These are phyloP conservation scores for Spencermartinsiella europaea DNA, from an alignment of 805 yeast genomes.

Conservation along the genomic window DNA sequence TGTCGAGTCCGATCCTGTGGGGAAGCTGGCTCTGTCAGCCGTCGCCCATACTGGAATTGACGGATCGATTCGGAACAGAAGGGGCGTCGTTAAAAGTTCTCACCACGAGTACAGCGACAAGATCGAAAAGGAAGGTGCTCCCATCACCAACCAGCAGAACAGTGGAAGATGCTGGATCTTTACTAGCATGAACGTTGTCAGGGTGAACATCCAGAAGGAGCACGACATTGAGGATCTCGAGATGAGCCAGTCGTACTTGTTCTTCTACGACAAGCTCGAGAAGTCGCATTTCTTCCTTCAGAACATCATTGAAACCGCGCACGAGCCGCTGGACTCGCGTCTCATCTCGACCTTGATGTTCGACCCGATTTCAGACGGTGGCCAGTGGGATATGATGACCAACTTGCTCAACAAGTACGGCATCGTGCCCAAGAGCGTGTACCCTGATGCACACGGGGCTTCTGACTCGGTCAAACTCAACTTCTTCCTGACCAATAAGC, in stretches of 20 bases:
- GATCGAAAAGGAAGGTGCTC: slow-evolving; percentile 50
- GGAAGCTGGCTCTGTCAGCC: not conserved
- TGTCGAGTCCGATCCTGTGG: not conserved
- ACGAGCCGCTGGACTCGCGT: slow-evolving; percentile 64
- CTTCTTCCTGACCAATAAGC: slow-evolving; percentile 56
- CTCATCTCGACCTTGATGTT: slow-evolving; percentile 58
- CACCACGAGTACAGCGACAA: slow-evolving; percentile 38
- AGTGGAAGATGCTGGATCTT: slow-evolving; percentile 89
- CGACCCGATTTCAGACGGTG: slow-evolving; percentile 77
- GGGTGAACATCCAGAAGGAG: slow-evolving; percentile 56
- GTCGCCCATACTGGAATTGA: not conserved
- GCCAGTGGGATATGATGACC: slow-evolving; percentile 81
- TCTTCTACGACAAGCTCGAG: slow-evolving; percentile 82
- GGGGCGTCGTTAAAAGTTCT: slow-evolving; percentile 17
- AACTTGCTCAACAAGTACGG: slow-evolving; percentile 79
- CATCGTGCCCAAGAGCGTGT: slow-evolving; percentile 64
- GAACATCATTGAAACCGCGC: slow-evolving; percentile 63
- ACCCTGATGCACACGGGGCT: slow-evolving; percentile 62
- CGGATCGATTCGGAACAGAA: slow-evolving; percentile 16
- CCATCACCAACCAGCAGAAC: slow-evolving; percentile 66
- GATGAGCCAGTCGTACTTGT: slow-evolving; percentile 71
- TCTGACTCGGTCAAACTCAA: slow-evolving; percentile 51
- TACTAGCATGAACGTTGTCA: slow-evolving; percentile 71
- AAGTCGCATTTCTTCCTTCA: slow-evolving; percentile 77
- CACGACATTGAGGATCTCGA: slow-evolving; percentile 64